Base-by-base conservation (phyloP, 768 basidiomycete species). In the Sarcomyxa edulis region DNA sequence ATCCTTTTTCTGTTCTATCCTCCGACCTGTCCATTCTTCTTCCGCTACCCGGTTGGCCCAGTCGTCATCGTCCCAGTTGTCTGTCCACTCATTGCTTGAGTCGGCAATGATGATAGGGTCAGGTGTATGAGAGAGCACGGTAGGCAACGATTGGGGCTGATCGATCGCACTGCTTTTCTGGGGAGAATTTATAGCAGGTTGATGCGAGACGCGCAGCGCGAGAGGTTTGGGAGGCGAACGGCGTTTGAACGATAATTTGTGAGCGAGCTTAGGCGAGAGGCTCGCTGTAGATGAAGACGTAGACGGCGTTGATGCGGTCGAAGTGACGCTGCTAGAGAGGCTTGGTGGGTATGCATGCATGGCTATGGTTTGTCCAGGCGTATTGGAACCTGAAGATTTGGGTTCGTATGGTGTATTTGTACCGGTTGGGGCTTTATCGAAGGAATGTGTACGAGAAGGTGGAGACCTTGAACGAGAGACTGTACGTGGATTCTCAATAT, bases 281-380 rank as follows among this genome's bases (percentile, higher is more conserved):
- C 24, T 39, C 7, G 29, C 36, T 26, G 45, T 46, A 44, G 59
- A 48, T 11, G 62, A 53, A 22, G 56, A 47, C 12, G 65, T 51
- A 28, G 59, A 55, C n/a, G n/a, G n/a, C n/a, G n/a, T n/a, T n/a
- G n/a, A n/a, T n/a, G n/a, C n/a, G 4, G 64, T 49, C 5, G 62
- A 66, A 2, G 70, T 56, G 27, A 66, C 49, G 47, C 71, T 68
- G 43, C 60, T 66, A 12, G 64, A 56, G 16, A 68, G 60, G 46
- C 69, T 74, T 10, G 84, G 84, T 21, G 84, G 84, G 52, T 85
- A 84, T 18, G 75, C 68, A 47, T 82, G 77, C 23, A 57, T 40
- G 2, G 65, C 65, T 9, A 56, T 49, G n/a, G 53, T 46, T 33
- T 55, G 15, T 32, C 32, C 33, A 7, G 49, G 48, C 8, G 62